These are phyloP conservation scores for Staphylotrichum tortipilum DNA, from an alignment of 495 filamentous ascomycete genomes.

Conservation along the genomic window DNA sequence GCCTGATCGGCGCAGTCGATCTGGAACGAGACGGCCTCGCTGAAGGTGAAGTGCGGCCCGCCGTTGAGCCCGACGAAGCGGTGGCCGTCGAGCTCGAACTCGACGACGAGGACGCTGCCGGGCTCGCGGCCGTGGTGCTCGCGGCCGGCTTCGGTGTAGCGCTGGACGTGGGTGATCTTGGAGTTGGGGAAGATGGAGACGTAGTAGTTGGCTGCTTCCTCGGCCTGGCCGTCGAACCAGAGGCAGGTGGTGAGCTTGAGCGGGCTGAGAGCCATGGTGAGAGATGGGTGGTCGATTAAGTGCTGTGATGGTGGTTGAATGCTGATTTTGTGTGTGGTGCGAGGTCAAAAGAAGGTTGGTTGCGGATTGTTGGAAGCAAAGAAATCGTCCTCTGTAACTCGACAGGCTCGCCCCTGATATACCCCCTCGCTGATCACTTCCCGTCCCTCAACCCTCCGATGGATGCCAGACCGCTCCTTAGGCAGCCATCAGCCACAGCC, in stretches of 20 bases:
- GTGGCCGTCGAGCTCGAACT: slow-evolving; percentile 27
- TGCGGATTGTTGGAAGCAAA: neutral
- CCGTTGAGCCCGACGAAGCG: slow-evolving; percentile 33
- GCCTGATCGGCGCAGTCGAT: slow-evolving; percentile 30
- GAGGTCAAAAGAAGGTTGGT: neutral
- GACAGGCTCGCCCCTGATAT: no score
- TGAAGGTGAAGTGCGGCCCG: slow-evolving; percentile 27
- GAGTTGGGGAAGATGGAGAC: slow-evolving; percentile 28
- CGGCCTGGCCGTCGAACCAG: slow-evolving; percentile 34
- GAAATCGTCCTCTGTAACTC: neutral
- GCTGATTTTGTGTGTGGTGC: neutral
- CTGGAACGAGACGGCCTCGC: slow-evolving; percentile 24
- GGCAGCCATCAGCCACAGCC: neutral
- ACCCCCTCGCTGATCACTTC: neutral
- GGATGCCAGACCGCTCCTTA: neutral
- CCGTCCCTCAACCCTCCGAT: no score
- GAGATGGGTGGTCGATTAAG: neutral
- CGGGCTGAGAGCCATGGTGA: slow-evolving; percentile 5
- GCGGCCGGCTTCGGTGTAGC: slow-evolving; percentile 15
- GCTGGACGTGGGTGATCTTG: slow-evolving; percentile 14
- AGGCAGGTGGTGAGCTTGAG: slow-evolving; percentile 26
- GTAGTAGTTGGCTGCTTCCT: slow-evolving; percentile 32
- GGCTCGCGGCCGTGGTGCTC: slow-evolving; percentile 17
- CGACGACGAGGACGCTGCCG: slow-evolving; percentile 22
- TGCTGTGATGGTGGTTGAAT: neutral